A percentile compares a stretch with the other conserved stretches of the same genome.
Conservation (phyloP, 768 basidiomycete genomes). For the Bullera alba region DNA sequence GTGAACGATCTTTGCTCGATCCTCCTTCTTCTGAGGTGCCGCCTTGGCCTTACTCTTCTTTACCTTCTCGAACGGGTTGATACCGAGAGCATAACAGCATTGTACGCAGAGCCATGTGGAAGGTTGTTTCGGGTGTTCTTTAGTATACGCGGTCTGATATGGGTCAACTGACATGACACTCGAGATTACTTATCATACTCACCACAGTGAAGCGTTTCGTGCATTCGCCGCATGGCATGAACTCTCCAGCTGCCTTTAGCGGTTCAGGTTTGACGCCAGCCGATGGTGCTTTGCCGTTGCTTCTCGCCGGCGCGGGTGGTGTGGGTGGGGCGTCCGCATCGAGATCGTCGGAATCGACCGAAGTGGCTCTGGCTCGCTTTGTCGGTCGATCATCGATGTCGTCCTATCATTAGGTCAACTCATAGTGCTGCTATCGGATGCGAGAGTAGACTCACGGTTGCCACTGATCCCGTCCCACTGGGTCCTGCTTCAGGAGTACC, state of each 20-base stretch:
- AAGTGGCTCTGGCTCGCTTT: constrained; percentile 25
- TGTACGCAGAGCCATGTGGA: constrained; percentile 75
- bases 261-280: constrained; percentile 30
- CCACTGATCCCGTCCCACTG: background rate
- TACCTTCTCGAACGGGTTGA: constrained; percentile 61
- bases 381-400: background rate
- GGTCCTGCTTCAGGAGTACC: constrained; percentile 17
- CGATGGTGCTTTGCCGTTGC: constrained; percentile 50
- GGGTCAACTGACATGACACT: background rate
- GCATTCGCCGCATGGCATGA: constrained; percentile 74
- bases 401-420: background rate
- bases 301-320: background rate
- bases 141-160: constrained; percentile 73
- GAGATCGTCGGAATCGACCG: constrained; percentile 62
- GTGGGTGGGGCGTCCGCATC: constrained; percentile 51
- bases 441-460: constrained; percentile 1
- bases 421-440: background rate
- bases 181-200: constrained; percentile 37
- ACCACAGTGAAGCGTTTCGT: constrained; percentile 82
- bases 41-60: constrained; percentile 56
- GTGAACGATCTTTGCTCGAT: constrained; percentile 61
- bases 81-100: constrained; percentile 70
- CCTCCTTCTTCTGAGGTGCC: constrained; percentile 52
- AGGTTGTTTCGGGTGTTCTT: constrained; percentile 56
- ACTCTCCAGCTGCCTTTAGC: constrained; percentile 68